A percentile compares a stretch with the other conserved stretches of the same genome.
These are phyloP conservation scores for Quercus bicolor DNA, from an alignment of 306 rosid species.

Conservation along the genomic window DNA sequence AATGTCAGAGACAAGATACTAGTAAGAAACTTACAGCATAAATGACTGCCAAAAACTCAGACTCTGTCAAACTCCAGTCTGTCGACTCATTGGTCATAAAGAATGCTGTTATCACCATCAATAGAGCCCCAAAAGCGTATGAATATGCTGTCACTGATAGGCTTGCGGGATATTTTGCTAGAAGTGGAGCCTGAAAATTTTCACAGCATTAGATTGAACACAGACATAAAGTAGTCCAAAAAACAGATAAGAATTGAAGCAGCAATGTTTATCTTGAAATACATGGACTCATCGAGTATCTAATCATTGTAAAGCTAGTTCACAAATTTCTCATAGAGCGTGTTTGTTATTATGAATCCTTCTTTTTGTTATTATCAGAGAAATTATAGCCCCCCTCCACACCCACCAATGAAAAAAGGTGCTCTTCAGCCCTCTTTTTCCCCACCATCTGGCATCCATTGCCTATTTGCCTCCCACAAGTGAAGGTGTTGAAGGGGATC, in stretches of 20 bases:
- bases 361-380: neutral
- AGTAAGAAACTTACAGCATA: conserved; percentile 63
- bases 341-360: neutral
- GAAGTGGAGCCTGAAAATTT: conserved; percentile 75
- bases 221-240: conserved; percentile 11
- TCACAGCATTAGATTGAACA: conserved; percentile 15
- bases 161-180: conserved; percentile 74
- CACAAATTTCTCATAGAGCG: neutral
- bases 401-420: neutral
- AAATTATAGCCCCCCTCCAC: neutral
- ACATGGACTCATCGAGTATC: neutral
- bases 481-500: too few species aligned
- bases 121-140: conserved; percentile 62
- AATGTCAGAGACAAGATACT: neutral
- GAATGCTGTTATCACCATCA: conserved; percentile 67
- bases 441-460: too few species aligned
- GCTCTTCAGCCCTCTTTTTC: neutral
- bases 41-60: conserved; percentile 76
- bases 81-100: conserved; percentile 53
- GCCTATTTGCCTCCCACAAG: too few species aligned
- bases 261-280: neutral
- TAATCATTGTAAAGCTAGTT: neutral
- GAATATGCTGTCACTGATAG: conserved; percentile 82
- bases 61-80: conserved; percentile 64
- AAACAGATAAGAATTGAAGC: neutral